Evolutionary conservation across 1,139 yeast genomes (phyloP), one percentile per base, ranked within the genome.

Genomic region (Suhomyces kunorum): DNA sequence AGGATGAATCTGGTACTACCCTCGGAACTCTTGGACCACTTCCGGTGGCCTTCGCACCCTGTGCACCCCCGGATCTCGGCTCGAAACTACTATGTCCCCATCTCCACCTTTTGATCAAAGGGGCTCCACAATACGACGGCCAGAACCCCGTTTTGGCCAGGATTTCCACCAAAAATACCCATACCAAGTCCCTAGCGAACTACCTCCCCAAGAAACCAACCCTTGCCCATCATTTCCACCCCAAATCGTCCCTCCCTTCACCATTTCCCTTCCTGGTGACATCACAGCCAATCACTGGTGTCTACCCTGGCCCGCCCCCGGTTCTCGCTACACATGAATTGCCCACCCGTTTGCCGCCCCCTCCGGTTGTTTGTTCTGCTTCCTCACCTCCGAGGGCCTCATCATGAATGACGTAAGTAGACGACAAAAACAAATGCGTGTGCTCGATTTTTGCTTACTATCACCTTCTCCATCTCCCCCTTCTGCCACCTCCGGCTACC

Each of bases 371-470:
- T 12, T 14, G 16, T 6, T 4, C 20, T 17, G 23, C 28, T 12
- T 22, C 12, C 28, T 16, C 19, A 12, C 33, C 20, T 16, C 28
- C 38, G 34, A 36, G 34, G 31, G 30, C 18, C 33, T 17, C 40
- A 38, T 38, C 40, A 38, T 23, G 31, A 26, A 33, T 40, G 44
- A 40, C 40, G 40, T 40, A 36, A 40, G 34, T 31, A 23, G 29
- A 22, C 43, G 38, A 37, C 34, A 15, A 29, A 29, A 29, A 29
- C 32, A 29, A 24, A 26, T n/a, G 32, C 20, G 32, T 22, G 32
- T 20, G 28, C 26, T 32, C 24, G 38, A 34, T 26, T 20, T 34
- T 39, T 15, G 23, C 30, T 39, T 34, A 34, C 42, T 27, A 35
- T 31, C 39, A 14, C 36, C 28, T 20, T 20, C 34, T 25, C 17